A percentile compares a stretch with the other conserved stretches of the same genome.
Conservation (phyloP, 2,329 filamentous ascomycete genomes). For the Fusarium papillatum region DNA sequence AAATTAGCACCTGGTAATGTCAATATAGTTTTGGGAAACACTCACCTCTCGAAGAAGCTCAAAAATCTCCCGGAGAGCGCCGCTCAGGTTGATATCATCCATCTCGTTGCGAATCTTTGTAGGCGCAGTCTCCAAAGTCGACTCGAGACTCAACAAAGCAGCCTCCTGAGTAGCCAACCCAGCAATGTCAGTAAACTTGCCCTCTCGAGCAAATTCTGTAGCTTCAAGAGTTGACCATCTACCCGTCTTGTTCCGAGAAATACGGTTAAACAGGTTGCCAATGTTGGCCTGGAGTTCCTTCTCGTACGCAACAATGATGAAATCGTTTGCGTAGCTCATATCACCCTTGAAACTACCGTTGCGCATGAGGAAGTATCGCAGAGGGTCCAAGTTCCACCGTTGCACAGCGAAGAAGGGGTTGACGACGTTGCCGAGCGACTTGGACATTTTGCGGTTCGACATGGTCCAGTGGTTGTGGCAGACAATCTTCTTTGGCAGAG, state of each 20-base stretch:
- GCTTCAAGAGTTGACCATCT: slow-evolving; percentile 75
- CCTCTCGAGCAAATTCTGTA: slow-evolving; percentile 54
- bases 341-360: slow-evolving; percentile 85
- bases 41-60: slow-evolving; percentile 70
- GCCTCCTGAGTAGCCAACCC: not conserved
- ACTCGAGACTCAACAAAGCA: slow-evolving; percentile 45
- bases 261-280: slow-evolving; percentile 83
- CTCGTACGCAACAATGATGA: slow-evolving; percentile 82
- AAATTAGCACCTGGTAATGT: slow-evolving; percentile 16
- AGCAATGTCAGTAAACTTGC: slow-evolving; percentile 36
- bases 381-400: slow-evolving; percentile 86
- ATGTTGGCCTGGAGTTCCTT: slow-evolving; percentile 83
- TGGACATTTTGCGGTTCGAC: slow-evolving; percentile 94
- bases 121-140: slow-evolving; percentile 41
- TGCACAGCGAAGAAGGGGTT: slow-evolving; percentile 94
- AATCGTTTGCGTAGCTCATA: slow-evolving; percentile 85
- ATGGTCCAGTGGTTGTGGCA: slow-evolving; percentile 98
- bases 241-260: slow-evolving; percentile 72
- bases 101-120: slow-evolving; percentile 65
- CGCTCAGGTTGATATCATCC: slow-evolving; percentile 73
- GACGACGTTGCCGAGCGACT: slow-evolving; percentile 94
- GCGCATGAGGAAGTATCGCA: slow-evolving; percentile 90
- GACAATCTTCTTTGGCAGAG: slow-evolving; percentile 83
- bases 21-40: not conserved
- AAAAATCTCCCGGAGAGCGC: slow-evolving; percentile 76